Percentiles rank a stretch among this genome's conserved stretches.
phyloP scores from a whole-genome alignment of 257 asterid species.

The Phtheirospermum japonicum region DNA sequence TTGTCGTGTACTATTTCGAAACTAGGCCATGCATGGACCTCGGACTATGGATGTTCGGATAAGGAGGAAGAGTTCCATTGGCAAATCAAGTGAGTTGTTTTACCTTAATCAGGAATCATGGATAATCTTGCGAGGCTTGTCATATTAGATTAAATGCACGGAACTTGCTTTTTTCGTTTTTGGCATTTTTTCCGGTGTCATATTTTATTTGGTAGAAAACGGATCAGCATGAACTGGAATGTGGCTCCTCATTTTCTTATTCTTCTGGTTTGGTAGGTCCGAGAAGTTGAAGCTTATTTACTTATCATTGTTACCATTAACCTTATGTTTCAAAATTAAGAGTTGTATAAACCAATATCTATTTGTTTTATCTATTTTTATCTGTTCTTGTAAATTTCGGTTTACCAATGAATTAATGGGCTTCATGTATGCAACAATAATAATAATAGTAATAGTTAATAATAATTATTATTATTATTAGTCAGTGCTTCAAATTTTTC shows the following conservation, averaged over 20 bases:
- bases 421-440: not conserved
- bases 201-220: slow-evolving; percentile 22
- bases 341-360: not conserved
- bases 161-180: not conserved
- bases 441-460: too few relatives aligned
- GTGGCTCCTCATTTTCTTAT: not conserved
- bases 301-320: too few relatives aligned
- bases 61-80: slow-evolving; percentile 87
- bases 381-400: not conserved
- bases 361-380: too few relatives aligned
- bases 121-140: slow-evolving; percentile 2
- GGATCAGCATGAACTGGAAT: not conserved
- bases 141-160: slow-evolving; percentile 2
- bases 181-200: not conserved
- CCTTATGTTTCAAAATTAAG: too few relatives aligned
- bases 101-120: slow-evolving; percentile 20
- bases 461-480: too few relatives aligned
- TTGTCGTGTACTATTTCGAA: slow-evolving; percentile 14
- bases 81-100: slow-evolving; percentile 70
- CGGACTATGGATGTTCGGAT: slow-evolving; percentile 96
- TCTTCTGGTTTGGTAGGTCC: too few relatives aligned
- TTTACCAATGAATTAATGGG: not conserved
- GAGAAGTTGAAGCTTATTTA: too few relatives aligned
- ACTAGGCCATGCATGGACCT: slow-evolving; percentile 97
- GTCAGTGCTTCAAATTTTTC: too few relatives aligned